Evolutionary conservation across 805 yeast genomes (phyloP).

Genomic region (Teunomyces gatunensis): DNA sequence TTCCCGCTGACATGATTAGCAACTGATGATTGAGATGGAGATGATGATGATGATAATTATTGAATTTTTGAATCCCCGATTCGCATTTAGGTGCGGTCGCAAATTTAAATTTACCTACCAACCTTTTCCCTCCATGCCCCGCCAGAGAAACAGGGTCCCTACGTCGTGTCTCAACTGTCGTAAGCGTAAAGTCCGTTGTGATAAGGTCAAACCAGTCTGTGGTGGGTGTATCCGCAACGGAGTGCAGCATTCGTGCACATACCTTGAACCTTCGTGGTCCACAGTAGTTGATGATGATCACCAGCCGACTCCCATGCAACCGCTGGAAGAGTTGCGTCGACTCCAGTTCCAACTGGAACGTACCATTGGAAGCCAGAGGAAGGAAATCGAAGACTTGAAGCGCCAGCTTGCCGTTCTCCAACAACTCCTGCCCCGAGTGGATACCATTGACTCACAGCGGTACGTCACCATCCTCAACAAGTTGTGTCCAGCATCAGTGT

Average conservation of each 20-base stretch:
- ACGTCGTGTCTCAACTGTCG: slow-evolving; percentile 40
- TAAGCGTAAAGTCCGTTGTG: slow-evolving; percentile 43
- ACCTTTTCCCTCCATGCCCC: background rate
- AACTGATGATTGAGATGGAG: background rate
- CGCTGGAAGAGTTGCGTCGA: slow-evolving; percentile 15
- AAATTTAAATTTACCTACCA: background rate
- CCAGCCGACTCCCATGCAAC: background rate
- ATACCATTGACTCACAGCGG: background rate
- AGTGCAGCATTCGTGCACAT: slow-evolving; percentile 39
- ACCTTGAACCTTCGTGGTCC: slow-evolving; percentile 41
- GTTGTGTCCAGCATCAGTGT: slow-evolving; percentile 14
- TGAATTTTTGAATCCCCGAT: background rate
- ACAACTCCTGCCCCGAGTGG: slow-evolving; percentile 7
- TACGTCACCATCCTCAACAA: slow-evolving; percentile 20
- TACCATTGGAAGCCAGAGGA: slow-evolving; percentile 23
- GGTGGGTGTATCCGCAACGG: slow-evolving; percentile 41
- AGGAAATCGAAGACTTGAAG: slow-evolving; percentile 31
- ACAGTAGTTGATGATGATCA: background rate
- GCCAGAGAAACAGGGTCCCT: slow-evolving; percentile 36
- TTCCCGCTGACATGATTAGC: slow-evolving; percentile 57
- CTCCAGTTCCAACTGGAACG: slow-evolving; percentile 18
- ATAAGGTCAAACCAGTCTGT: slow-evolving; percentile 39
- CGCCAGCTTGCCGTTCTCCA: slow-evolving; percentile 23
- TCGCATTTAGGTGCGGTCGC: slow-evolving; percentile 3
- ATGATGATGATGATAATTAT: background rate